Base-by-base conservation (phyloP, 371 early-diverging fungal genomes). In the Batrachochytrium dendrobatidis region DNA sequence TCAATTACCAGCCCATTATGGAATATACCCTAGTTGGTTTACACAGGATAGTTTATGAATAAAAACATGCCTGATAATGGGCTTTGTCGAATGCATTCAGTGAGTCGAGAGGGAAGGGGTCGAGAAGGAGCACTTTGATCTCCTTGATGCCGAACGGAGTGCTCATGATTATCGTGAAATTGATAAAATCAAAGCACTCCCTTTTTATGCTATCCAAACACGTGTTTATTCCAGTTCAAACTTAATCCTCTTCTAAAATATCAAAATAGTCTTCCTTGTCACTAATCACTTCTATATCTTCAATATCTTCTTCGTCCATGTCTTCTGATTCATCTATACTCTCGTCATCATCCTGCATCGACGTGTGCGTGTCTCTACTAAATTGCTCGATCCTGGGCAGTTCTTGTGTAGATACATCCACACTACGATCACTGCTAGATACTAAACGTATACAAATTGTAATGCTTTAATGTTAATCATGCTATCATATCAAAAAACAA, bases 61-160 rank as follows among this genome's bases (percentile, higher is more conserved):
- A 17, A 31, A 31, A 10, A 55, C 61, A 5, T n/a, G 61, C 66
- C 60, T 48, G 58, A 62, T 57, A 71, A 33, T 53, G 49, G 8
- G 61, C 45, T 39, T 45, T 52, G 32, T 44, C 57, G 53, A 71
- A 65, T 52, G 56, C 63, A 22, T 54, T 59, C 31, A 25, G 30
- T 30, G 71, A 65, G 17, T 56, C 43, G 6, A 44, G 26, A 3
- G 69, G 69, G 8, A 69, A 34, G 32, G 66, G 58, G 58, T 69
- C 69, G 31, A 70, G 62, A 32, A 70, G 30, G 15, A 70, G 59
- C 25, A 64, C 58, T 15, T 43, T 22, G 31, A 63, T 44, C 49
- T 70, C 67, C 25, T 56, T 54, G 48, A 28, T 26, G 28, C 51
- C 29, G 24, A 51, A 7, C 7, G 29, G 51, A 18, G 18, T 29